Conservation (phyloP, 805 yeast species). For the Ogataea zsoltii region DNA sequence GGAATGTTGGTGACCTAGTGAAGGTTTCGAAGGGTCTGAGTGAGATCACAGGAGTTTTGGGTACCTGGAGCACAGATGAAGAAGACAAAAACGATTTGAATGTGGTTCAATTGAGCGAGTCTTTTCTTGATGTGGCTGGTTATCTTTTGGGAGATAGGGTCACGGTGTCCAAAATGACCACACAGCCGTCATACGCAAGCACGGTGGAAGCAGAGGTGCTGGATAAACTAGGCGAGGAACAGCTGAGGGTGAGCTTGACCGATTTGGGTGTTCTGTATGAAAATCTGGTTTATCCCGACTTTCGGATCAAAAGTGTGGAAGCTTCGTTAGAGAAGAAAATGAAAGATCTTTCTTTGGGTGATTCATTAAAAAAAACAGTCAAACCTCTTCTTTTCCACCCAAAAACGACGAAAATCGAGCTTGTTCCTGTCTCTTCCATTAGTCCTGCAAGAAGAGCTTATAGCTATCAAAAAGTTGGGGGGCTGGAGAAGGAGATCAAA, state of each 20-base stretch:
- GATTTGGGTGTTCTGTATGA: conserved; percentile 65
- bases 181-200: conserved; percentile 48
- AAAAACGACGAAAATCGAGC: conserved; percentile 35
- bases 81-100: conserved; percentile 26
- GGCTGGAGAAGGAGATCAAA: conserved; percentile 63
- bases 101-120: conserved; percentile 28
- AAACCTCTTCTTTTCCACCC: conserved; percentile 30
- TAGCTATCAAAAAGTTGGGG: conserved; percentile 61
- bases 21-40: conserved; percentile 28
- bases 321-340: conserved; percentile 4
- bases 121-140: conserved; percentile 21
- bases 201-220: conserved; percentile 15
- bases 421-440: conserved; percentile 34
- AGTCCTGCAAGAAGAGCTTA: conserved; percentile 43
- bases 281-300: conserved; percentile 34
- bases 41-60: conserved; percentile 20
- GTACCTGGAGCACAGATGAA: conserved; percentile 25
- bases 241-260: conserved; percentile 43
- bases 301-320: conserved; percentile 11
- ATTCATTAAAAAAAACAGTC: not conserved
- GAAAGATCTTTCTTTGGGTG: not conserved
- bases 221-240: conserved; percentile 25
- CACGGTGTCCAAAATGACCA: conserved; percentile 43
- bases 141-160: conserved; percentile 35
- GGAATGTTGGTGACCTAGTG: conserved; percentile 28